A percentile compares a stretch with the other conserved stretches of the same genome.
These are phyloP conservation scores for Barnettozyma pratensis DNA, from an alignment of 805 yeast species.

Conservation along the genomic window DNA sequence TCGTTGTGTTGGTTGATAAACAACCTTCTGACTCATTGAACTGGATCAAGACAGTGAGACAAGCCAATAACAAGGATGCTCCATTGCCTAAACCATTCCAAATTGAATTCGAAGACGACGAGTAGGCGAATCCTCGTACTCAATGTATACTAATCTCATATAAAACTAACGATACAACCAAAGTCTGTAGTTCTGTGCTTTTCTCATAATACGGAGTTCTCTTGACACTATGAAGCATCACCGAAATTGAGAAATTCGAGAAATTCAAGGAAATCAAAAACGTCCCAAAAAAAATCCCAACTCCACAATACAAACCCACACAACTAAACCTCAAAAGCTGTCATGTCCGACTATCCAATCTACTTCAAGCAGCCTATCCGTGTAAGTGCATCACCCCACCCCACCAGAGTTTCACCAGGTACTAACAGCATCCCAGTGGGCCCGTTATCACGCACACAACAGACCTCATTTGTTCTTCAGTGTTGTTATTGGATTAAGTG, in stretches of 20 bases:
- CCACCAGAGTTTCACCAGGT: too few relatives aligned
- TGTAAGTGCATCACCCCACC: constrained; percentile 36
- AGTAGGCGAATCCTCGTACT: not conserved
- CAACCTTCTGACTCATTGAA: constrained; percentile 56
- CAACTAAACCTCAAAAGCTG: not conserved
- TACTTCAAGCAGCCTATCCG: constrained; percentile 59
- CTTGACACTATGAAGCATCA: too few relatives aligned
- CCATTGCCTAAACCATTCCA: constrained; percentile 69
- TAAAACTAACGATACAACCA: too few relatives aligned
- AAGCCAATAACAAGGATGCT: constrained; percentile 66
- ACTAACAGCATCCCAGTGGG: constrained; percentile 41
- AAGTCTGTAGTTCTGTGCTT: too few relatives aligned
- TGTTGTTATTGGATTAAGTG: constrained; percentile 57
- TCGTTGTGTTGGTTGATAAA: constrained; percentile 65
- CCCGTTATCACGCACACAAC: constrained; percentile 69
- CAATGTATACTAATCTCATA: not conserved
- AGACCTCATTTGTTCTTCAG: constrained; percentile 72
- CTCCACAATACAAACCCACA: not conserved
- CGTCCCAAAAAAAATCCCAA: not conserved
- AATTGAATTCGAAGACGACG: constrained; percentile 28
- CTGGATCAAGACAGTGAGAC: constrained; percentile 78
- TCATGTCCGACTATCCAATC: constrained; percentile 35
- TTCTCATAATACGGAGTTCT: too few relatives aligned
- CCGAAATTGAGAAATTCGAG: not conserved
- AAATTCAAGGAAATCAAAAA: not conserved